phyloP scores from a whole-genome alignment of 495 filamentous ascomycete genomes.

The Podospora didyma region DNA sequence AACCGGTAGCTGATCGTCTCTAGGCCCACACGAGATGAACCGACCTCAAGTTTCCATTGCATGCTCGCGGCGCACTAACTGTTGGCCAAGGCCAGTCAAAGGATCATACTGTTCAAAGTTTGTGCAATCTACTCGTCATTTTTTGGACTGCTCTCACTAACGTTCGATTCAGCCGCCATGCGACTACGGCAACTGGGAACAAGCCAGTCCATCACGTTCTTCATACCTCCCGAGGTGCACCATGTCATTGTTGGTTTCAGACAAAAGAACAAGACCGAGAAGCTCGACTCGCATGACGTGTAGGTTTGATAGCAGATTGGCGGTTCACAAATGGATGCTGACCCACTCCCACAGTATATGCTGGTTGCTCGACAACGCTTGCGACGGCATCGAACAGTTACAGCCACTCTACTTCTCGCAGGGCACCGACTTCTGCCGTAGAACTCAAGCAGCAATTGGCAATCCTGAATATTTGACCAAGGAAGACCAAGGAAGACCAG shows the following conservation, averaged over 20 bases:
- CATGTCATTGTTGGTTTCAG: conserved; percentile 41
- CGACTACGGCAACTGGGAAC: conserved; percentile 35
- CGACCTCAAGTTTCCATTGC: conserved; percentile 40
- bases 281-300: conserved; percentile 48
- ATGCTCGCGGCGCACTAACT: conserved; percentile 42
- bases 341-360: conserved; percentile 16
- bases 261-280: conserved; percentile 13
- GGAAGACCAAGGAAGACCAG: not conserved
- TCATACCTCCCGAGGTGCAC: conserved; percentile 39
- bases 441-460: conserved; percentile 27
- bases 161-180: conserved; percentile 39
- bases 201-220: conserved; percentile 35
- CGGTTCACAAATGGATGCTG: not conserved
- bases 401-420: conserved; percentile 55
- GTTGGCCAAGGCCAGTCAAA: conserved; percentile 44
- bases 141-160: not conserved
- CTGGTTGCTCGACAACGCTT: conserved; percentile 62
- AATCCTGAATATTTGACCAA: conserved; percentile 18
- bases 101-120: conserved; percentile 45
- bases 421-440: conserved; percentile 52
- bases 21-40: conserved; percentile 45
- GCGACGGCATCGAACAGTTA: conserved; percentile 49
- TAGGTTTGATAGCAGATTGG: conserved; percentile 9
- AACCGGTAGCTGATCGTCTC: not conserved
- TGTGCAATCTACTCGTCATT: conserved; percentile 13